A percentile compares a stretch with the other conserved stretches of the same genome.
Evolutionary conservation across 2,329 filamentous ascomycete species (phyloP).

Genomic region (Conoideocrella luteorostrata): DNA sequence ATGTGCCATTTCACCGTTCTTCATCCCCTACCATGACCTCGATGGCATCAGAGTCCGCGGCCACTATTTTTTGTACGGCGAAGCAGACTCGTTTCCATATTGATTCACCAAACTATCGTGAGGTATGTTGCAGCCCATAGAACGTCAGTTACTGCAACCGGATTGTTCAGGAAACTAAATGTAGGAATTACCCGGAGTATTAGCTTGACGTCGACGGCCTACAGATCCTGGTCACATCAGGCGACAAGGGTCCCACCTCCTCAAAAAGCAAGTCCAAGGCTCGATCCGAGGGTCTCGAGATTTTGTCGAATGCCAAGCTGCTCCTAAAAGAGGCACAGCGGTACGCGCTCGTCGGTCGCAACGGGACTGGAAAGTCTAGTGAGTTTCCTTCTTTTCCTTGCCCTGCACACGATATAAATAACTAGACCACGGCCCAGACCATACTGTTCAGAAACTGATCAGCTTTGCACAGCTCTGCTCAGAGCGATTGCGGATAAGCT

Average conservation of each 20-base stretch:
- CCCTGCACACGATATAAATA: neutral
- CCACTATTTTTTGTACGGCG: constrained; percentile 54
- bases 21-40: constrained; percentile 34
- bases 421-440: neutral
- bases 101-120: constrained; percentile 46
- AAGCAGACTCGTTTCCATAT: constrained; percentile 63
- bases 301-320: constrained; percentile 63
- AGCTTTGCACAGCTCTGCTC: constrained; percentile 49
- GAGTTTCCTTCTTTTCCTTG: constrained; percentile 18
- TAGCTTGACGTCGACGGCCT: constrained; percentile 67
- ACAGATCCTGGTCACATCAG: constrained; percentile 56
- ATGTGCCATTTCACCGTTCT: too few species aligned
- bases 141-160: too few species aligned
- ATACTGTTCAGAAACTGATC: neutral
- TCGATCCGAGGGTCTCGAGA: constrained; percentile 49
- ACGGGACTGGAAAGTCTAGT: constrained; percentile 81
- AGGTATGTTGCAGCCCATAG: constrained; percentile 33
- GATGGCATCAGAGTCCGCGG: constrained; percentile 42
- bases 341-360: constrained; percentile 74
- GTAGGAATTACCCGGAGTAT: neutral
- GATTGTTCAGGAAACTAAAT: too few species aligned
- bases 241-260: constrained; percentile 28
- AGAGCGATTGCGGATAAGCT: constrained; percentile 71
- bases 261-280: constrained; percentile 45
- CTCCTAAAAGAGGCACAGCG: constrained; percentile 65